These are phyloP conservation scores for Baudoinia panamericana DNA, from an alignment of 495 filamentous ascomycete species.

Conservation along the genomic window DNA sequence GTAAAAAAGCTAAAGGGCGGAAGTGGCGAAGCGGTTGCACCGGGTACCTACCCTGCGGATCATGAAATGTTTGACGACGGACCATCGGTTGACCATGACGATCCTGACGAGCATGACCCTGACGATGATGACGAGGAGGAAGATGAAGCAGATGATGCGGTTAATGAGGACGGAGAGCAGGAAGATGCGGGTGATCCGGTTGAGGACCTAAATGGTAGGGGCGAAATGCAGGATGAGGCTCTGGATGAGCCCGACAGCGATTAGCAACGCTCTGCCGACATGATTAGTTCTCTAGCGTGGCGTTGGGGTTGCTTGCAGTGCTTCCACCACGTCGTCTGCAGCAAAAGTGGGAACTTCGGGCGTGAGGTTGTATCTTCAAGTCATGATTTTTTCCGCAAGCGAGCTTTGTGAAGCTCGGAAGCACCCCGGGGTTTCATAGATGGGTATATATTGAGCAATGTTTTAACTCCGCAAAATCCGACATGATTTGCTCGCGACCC, in stretches of 20 bases:
- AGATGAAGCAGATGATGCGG: constrained; percentile 36
- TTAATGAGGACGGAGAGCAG: constrained; percentile 34
- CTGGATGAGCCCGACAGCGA: constrained; percentile 12
- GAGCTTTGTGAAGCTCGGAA: no score
- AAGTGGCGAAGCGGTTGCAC: constrained; percentile 19
- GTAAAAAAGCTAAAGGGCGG: constrained; percentile 26
- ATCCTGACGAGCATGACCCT: constrained; percentile 17
- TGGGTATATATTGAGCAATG: neutral
- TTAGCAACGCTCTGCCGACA: neutral
- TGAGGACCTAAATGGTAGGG: constrained; percentile 28
- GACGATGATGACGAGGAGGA: constrained; percentile 38
- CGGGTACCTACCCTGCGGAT: constrained; percentile 9
- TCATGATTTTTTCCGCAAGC: no score
- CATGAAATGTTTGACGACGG: constrained; percentile 20
- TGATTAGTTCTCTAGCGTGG: neutral
- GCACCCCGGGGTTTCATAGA: neutral
- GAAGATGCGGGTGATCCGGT: constrained; percentile 30
- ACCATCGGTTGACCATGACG: constrained; percentile 1
- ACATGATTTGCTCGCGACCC: neutral
- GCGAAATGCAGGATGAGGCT: constrained; percentile 5
- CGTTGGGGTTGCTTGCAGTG: no score
- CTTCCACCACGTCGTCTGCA: no score
- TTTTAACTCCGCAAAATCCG: constrained; percentile 15
- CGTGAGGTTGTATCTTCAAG: no score
- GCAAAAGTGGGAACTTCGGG: no score